Base-by-base conservation (phyloP, 768 basidiomycete genomes). In the Pisolithus orientalis region DNA sequence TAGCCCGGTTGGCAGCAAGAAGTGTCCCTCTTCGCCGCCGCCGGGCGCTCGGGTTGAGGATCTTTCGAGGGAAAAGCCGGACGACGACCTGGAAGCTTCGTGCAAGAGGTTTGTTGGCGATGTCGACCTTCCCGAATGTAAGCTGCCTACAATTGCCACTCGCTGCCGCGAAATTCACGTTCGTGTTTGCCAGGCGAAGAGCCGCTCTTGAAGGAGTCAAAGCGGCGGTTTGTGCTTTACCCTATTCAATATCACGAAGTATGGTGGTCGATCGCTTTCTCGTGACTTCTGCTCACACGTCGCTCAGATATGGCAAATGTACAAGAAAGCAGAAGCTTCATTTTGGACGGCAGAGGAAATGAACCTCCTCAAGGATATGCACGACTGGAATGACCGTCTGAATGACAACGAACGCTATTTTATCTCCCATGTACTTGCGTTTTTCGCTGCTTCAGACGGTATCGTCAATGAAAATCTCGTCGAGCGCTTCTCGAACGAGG, bases 401-500 rank as follows among this genome's bases (percentile, higher is more conserved):
- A 94, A 82, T 57, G 73, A 79, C 62, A 80, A 86, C 60, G 94
- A 97, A 62, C 84, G 85, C 28, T 83, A 92, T 65, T 97, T 97
- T 59, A 78, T 96, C 58, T 90, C 90, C 1, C 91, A 93, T 59
- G 85, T 97, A 44, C 84, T 98, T 38, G 94, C 94, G 0, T 98
- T 96, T 66, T 98, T 98, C 64, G 94, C 94, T 29, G 92, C 94
- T 8, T 94, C 91, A 0, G 93, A 96, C 57, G 93, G 94, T 31
- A 96, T 96, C 54, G 92, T 96, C 60, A 96, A 96, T 68, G 94
- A 96, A 67, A 97, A 97, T 67, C 78, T 97, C 1, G 79, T 96
- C 29, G 91, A 95, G 67, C 87, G 94, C 7, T 96, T 97, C 70
- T 90, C 89, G 8, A 84, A 82, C 52, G 94, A 97, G 66, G 90